Evolutionary conservation across 345 rosid species (phyloP), one percentile per base, ranked within the genome.

Genomic region (Eucalyptus marginata): DNA sequence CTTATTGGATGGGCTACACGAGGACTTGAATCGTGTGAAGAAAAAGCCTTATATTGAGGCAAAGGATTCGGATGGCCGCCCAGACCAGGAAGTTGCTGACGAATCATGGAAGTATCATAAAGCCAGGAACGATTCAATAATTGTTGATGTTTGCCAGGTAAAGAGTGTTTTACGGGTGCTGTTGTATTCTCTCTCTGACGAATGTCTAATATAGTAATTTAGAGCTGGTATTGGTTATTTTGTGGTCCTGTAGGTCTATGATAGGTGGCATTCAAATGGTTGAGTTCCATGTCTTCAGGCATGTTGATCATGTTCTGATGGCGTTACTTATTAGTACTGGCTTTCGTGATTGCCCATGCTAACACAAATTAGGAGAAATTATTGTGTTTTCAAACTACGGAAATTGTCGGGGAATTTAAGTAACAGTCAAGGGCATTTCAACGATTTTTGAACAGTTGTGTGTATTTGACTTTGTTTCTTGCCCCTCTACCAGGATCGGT

Each of bases 61-160:
- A 91, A 97, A 95, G 91, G 98, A 96, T 91, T 94, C 96, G 88
- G 94, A 91, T 89, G 94, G 96, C 90, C 96, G 92, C 49, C 98
- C 95, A 80, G 99, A 97, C 89, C 94, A 92, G 90, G 99, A 95
- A 94, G 97, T 97, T 92, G 99, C 99, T 29, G 94, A 93, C 86
- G 97, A 96, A 93, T 92, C 94, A 90, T 97, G 99, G 99, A 95
- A 91, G 89, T 93, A 96, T 93, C 98, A 97, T 92, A 96, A 95
- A 93, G 96, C 99, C 71, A 94, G 99, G 86, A 97, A 97, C 90
- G 99, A 97, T 91, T 97, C 99, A n/a, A 93, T 97, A 90, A 96
- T 97, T 89, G 99, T 97, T 90, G 99, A 97, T 92, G 96, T 96
- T 90, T 97, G 96, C 91, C 99, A 96, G 91, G 99, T 97, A 90